Evolutionary conservation across 352 stramenopile species (phyloP), one percentile per base, ranked within the genome.

Genomic region (Globisporangium nodosum): DNA sequence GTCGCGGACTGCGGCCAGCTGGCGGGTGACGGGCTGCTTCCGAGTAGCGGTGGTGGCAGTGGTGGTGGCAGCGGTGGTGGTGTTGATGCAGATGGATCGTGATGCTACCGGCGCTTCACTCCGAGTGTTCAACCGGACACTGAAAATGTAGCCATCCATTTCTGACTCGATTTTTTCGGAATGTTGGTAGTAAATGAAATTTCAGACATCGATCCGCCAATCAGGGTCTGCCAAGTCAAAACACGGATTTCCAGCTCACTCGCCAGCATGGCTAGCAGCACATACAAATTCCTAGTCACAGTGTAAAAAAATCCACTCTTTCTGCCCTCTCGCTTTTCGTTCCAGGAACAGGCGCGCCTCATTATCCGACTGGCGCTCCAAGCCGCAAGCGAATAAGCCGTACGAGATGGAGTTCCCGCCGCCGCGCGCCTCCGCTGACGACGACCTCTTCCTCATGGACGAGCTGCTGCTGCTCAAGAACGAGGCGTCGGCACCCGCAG

Each of bases 1-100:
- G 64, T 92, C 58, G 68, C 62, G 31, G 74, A 90, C 61, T 80
- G 75, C 40, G 82, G 80, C 0, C 80, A 90, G 56, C 48, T 89
- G 33, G 52, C 64, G 9, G 77, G 80, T 35, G 65, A 74, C 18
- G 74, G 78, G 33, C 76, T 81, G 54, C 64, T 60, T n/a, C 42
- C 67, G 56, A 43, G 37, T 18, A 6, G 20, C 43, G n/a, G 12
- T 16, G 20, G 43, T 21, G n/a, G 42, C 18, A 13, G 18, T 12
- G n/a, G 16, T 7, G 42, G 5, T 15, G 18, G 50, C 16, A 13
- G 16, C 9, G n/a, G 16, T 6, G 42, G 6, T 15, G 18, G 54
- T 27, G 24, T 27, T 27, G 9, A 37, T 6, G 33, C 33, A 37
- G 33, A 11, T 37, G 33, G 33, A 27, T 37, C 33, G 33, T 6